Evolutionary conservation across 495 filamentous ascomycete species (phyloP).

Genomic region (Penicillium maclennaniae): DNA sequence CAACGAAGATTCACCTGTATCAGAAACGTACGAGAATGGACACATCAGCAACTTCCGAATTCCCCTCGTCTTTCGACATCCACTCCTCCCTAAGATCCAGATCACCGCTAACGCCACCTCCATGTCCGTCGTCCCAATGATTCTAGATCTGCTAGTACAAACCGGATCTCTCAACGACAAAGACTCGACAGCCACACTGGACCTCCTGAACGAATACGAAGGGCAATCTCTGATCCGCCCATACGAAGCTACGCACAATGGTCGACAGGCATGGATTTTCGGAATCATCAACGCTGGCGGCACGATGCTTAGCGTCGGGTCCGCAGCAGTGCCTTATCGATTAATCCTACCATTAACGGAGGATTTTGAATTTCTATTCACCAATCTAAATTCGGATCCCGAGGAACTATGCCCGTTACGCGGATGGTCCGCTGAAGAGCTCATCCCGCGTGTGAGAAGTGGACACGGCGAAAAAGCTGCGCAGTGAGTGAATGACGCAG

Average conservation of each 20-base stretch:
- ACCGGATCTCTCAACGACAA: conserved; percentile 29
- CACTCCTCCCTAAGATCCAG: conserved; percentile 33
- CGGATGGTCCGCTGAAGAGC: conserved; percentile 17
- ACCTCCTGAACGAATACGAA: conserved; percentile 37
- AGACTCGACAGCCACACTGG: conserved; percentile 19
- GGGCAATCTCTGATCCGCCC: conserved; percentile 38
- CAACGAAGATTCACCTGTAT: conserved; percentile 2
- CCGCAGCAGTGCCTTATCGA: conserved; percentile 30
- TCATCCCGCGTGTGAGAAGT: conserved; percentile 22
- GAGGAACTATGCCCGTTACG: conserved; percentile 19
- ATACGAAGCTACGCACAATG: conserved; percentile 13
- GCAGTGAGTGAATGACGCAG: conserved; percentile 35
- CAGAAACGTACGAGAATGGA: background rate
- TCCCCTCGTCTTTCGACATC: conserved; percentile 38
- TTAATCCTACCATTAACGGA: conserved; percentile 36
- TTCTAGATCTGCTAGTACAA: conserved; percentile 39
- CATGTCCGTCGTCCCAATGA: conserved; percentile 37
- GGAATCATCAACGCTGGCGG: conserved; percentile 41
- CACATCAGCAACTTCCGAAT: conserved; percentile 40
- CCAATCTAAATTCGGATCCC: conserved; percentile 29
- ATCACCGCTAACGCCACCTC: conserved; percentile 30
- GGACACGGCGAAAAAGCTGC: conserved; percentile 24
- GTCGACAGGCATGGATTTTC: conserved; percentile 36
- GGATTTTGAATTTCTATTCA: conserved; percentile 33
- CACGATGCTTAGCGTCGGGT: conserved; percentile 31